Evolutionary conservation across 768 basidiomycete genomes (phyloP).

Genomic region (Termitomyces sp.): DNA sequence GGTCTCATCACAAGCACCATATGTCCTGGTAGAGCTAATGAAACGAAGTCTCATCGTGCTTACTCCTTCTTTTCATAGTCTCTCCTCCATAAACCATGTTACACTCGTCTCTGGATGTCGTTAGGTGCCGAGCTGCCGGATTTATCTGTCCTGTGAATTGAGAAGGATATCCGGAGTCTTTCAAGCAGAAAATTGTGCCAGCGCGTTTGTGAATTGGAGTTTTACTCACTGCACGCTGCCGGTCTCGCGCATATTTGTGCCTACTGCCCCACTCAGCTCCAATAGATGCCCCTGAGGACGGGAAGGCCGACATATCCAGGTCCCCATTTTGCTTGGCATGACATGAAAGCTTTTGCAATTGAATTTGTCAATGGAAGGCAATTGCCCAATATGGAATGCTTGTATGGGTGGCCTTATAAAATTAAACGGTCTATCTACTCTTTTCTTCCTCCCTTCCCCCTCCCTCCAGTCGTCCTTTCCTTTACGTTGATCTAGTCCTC

Average conservation of each 20-base stretch:
- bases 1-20: too few species aligned
- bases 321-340: background rate
- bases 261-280: too few species aligned
- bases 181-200: background rate
- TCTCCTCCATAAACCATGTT: too few species aligned
- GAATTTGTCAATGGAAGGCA: background rate
- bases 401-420: conserved; percentile 1
- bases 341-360: background rate
- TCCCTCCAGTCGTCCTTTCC: conserved; percentile 14
- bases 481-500: conserved; percentile 2
- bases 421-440: background rate
- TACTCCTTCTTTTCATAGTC: too few species aligned
- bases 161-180: background rate
- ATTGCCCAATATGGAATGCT: conserved; percentile 1
- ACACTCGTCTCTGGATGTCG: too few species aligned
- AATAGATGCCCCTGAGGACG: background rate
- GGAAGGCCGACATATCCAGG: background rate
- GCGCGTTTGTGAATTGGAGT: background rate
- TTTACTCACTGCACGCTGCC: background rate
- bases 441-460: background rate
- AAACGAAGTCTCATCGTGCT: too few species aligned
- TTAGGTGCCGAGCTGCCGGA: background rate
- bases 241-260: too few species aligned
- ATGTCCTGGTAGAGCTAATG: too few species aligned
- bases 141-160: background rate